phyloP scores from a whole-genome alignment of 805 yeast genomes.

The Candida awuae region DNA sequence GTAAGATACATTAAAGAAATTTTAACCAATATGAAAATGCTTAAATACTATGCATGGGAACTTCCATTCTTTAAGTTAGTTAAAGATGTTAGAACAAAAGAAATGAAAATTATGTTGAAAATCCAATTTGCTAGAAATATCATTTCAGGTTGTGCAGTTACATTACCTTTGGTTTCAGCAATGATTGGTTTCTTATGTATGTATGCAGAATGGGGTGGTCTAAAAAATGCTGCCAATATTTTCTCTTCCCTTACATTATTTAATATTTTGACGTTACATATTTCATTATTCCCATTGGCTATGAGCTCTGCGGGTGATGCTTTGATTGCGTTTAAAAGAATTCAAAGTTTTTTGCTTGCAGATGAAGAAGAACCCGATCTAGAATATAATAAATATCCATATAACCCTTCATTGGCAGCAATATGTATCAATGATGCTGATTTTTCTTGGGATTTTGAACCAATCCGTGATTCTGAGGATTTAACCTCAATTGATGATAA shows the following conservation, averaged over 20 bases:
- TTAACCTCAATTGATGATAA: too few species aligned
- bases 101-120: constrained; percentile 50
- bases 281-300: constrained; percentile 64
- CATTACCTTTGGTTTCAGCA: constrained; percentile 65
- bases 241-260: constrained; percentile 67
- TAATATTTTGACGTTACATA: constrained; percentile 51
- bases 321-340: constrained; percentile 52
- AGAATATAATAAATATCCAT: constrained; percentile 12
- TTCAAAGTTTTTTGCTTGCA: constrained; percentile 42
- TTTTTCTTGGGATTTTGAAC: constrained; percentile 54
- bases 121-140: constrained; percentile 60
- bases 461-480: too few species aligned
- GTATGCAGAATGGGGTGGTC: constrained; percentile 29
- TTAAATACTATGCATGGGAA: constrained; percentile 92
- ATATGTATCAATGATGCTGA: constrained; percentile 44
- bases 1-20: constrained; percentile 73
- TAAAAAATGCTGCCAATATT: constrained; percentile 50
- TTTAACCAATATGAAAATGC: constrained; percentile 65
- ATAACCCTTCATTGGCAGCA: constrained; percentile 28
- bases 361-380: constrained; percentile 29
- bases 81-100: constrained; percentile 48
- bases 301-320: constrained; percentile 65
- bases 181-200: constrained; percentile 46
- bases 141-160: constrained; percentile 55
- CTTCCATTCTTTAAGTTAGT: constrained; percentile 58